These are phyloP conservation scores for Angomonas deanei DNA, from an alignment of 208 protist genomes.

Conservation along the genomic window DNA sequence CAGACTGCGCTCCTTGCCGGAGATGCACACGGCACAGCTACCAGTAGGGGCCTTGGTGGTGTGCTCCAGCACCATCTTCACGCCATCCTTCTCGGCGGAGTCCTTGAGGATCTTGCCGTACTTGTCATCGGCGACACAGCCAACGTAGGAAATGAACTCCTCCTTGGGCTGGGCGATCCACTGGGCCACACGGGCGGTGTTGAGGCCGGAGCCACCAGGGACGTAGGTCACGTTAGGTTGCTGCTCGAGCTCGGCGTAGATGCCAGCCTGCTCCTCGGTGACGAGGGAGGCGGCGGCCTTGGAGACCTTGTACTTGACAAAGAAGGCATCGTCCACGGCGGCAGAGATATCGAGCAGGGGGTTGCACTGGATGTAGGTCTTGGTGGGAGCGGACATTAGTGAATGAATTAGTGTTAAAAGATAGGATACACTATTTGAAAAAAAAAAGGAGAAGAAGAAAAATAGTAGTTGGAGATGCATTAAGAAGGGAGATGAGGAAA, in stretches of 20 bases:
- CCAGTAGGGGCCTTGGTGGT: slow-evolving; percentile 90
- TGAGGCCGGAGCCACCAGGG: slow-evolving; percentile 97
- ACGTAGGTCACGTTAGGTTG: slow-evolving; percentile 89
- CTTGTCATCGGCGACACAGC: slow-evolving; percentile 95
- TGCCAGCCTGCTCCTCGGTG: slow-evolving; percentile 89
- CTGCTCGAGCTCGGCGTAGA: slow-evolving; percentile 89
- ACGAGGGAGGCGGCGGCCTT: slow-evolving; percentile 91
- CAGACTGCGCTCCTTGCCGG: slow-evolving; percentile 91
- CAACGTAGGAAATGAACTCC: slow-evolving; percentile 69
- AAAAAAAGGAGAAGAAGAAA: background rate
- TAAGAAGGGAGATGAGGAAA: background rate
- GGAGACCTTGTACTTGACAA: slow-evolving; percentile 91
- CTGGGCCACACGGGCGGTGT: slow-evolving; percentile 95
- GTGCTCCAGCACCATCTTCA: slow-evolving; percentile 84
- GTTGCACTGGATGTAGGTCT: slow-evolving; percentile 93
- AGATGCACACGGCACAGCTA: slow-evolving; percentile 96
- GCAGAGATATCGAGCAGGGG: slow-evolving; percentile 98
- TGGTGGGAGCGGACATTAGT: background rate
- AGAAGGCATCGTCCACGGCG: slow-evolving; percentile 81
- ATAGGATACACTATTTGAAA: background rate
- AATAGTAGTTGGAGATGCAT: background rate
- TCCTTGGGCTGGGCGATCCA: slow-evolving; percentile 77
- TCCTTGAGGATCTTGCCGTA: slow-evolving; percentile 85
- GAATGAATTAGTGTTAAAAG: background rate
- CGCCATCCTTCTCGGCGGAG: slow-evolving; percentile 85